A percentile compares a stretch with the other conserved stretches of the same genome.
Evolutionary conservation across 306 rosid genomes (phyloP).

Genomic region (Fagus sylvatica): DNA sequence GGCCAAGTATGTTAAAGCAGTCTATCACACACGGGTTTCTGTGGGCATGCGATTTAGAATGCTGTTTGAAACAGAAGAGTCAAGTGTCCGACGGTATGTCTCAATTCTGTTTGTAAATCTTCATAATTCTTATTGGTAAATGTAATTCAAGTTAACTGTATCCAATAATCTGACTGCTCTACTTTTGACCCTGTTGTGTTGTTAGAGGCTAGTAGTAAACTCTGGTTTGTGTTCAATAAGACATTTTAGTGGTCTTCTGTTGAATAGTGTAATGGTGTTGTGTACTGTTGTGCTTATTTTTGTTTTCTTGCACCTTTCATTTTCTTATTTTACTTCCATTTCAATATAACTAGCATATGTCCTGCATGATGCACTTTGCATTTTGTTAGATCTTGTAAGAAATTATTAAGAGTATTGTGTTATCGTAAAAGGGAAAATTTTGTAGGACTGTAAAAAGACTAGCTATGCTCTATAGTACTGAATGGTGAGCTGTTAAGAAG

Average conservation of each 20-base stretch:
- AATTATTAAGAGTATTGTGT: no score
- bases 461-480: no score
- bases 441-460: no score
- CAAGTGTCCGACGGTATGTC: conserved; percentile 68
- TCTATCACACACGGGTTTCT: conserved; percentile 67
- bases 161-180: neutral
- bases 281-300: neutral
- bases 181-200: neutral
- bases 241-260: neutral
- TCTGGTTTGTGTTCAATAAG: neutral
- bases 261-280: neutral
- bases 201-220: neutral
- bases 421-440: no score
- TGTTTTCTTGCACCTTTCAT: no score
- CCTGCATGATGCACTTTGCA: no score
- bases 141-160: neutral
- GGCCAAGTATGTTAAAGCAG: conserved; percentile 73
- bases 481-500: no score
- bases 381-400: no score
- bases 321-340: no score
- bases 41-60: conserved; percentile 81
- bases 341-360: no score
- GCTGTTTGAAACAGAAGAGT: conserved; percentile 84
- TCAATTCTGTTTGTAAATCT: conserved; percentile 8
- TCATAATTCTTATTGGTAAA: neutral